Percentiles rank a stretch among this genome's conserved stretches.
Evolutionary conservation across 495 filamentous ascomycete genomes (phyloP).

Genomic region (Penicillium pancosmium): DNA sequence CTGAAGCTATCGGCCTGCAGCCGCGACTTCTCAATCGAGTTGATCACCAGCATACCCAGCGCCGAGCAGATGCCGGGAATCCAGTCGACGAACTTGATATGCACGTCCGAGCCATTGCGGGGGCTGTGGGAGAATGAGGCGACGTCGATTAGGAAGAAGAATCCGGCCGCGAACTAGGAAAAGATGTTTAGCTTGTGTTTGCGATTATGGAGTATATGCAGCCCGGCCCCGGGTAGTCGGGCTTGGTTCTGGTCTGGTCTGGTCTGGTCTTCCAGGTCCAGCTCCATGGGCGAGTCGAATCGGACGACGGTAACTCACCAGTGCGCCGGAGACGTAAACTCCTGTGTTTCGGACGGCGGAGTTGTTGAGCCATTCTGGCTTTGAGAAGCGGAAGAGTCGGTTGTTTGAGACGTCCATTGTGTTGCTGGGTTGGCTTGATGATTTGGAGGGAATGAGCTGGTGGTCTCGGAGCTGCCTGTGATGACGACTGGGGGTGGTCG

Average conservation of each 20-base stretch:
- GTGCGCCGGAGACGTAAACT: slow-evolving; percentile 82
- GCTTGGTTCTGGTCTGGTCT: background rate
- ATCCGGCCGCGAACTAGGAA: slow-evolving; percentile 87
- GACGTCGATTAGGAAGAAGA: slow-evolving; percentile 94
- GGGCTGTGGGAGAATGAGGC: slow-evolving; percentile 82
- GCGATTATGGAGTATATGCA: no score
- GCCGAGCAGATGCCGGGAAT: slow-evolving; percentile 93
- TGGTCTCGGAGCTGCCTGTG: slow-evolving; percentile 10
- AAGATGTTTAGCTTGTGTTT: no score
- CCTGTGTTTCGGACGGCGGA: slow-evolving; percentile 77
- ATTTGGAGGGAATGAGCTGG: background rate
- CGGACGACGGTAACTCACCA: slow-evolving; percentile 63
- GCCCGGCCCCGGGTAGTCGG: background rate
- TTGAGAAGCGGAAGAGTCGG: slow-evolving; percentile 76
- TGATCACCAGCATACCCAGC: slow-evolving; percentile 98
- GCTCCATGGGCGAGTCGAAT: background rate
- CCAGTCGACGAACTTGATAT: slow-evolving; percentile 98
- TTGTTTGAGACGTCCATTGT: slow-evolving; percentile 55
- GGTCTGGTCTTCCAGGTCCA: no score
- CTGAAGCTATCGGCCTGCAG: slow-evolving; percentile 84
- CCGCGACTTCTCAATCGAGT: slow-evolving; percentile 91
- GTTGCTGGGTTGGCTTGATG: slow-evolving; percentile 12
- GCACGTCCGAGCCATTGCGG: slow-evolving; percentile 76
- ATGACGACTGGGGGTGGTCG: slow-evolving; percentile 23
- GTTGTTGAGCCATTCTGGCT: slow-evolving; percentile 89